Evolutionary conservation across 108 stramenopile species (phyloP).

Genomic region (Tribonema minus): DNA sequence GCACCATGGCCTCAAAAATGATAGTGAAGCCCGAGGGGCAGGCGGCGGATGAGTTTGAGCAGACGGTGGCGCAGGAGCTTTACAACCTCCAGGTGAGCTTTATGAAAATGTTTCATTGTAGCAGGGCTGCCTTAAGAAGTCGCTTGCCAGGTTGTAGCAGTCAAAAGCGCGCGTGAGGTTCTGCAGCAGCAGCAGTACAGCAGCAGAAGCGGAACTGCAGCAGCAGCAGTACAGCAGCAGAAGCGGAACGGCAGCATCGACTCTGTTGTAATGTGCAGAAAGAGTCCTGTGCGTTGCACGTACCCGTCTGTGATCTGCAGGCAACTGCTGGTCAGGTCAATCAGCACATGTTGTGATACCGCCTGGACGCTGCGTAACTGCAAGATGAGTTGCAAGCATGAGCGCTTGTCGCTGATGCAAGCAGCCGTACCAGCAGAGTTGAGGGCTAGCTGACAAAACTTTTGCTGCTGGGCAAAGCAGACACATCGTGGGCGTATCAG

Average conservation of each 20-base stretch:
- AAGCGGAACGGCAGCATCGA: background rate
- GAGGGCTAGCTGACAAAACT: too few species aligned
- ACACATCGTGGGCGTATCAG: too few species aligned
- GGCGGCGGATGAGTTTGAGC: conserved; percentile 95
- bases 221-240: background rate
- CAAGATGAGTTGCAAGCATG: too few species aligned
- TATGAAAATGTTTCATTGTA: too few species aligned
- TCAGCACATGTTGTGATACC: too few species aligned
- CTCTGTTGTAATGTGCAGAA: background rate
- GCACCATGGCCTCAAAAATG: conserved; percentile 44
- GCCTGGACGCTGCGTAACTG: too few species aligned
- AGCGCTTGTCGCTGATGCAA: too few species aligned
- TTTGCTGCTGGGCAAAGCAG: too few species aligned
- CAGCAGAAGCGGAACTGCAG: background rate
- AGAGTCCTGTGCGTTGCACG: too few species aligned
- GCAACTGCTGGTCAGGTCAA: too few species aligned
- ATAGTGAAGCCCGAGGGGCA: conserved; percentile 59
- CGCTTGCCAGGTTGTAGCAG: background rate
- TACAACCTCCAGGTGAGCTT: conserved; percentile 85
- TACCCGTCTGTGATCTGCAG: too few species aligned
- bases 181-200: background rate
- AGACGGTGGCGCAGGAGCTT: conserved; percentile 90
- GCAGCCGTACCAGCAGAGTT: too few species aligned
- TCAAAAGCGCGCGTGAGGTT: background rate
- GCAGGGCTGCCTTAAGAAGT: background rate